Percentiles rank a stretch among this genome's conserved stretches.
phyloP scores from a whole-genome alignment of 163 green algal genomes.

The Scenedesmus sp. region DNA sequence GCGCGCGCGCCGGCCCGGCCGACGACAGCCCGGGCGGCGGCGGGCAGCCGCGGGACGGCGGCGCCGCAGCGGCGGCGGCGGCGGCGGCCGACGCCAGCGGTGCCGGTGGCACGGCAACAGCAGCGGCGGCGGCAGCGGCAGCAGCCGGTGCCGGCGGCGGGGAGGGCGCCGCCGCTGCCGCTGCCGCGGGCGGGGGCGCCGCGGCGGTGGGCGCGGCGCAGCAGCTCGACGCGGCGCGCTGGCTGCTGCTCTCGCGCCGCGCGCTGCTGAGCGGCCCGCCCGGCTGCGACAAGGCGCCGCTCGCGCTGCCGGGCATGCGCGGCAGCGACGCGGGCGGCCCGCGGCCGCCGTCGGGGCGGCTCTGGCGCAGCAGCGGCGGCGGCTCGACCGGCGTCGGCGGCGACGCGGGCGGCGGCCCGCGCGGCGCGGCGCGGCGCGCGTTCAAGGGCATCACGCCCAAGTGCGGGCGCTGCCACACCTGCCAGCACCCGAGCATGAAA shows the following conservation, averaged over 20 bases:
- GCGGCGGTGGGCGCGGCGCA: too few species aligned
- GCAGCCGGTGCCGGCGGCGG: background rate
- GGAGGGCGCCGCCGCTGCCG: background rate
- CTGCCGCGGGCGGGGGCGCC: too few species aligned
- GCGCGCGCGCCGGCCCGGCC: background rate
- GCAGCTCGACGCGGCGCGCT: conserved; percentile 22
- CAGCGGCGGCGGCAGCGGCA: conserved; percentile 2
- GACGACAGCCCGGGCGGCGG: conserved; percentile 1
- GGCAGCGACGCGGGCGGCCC: background rate
- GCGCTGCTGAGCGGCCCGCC: conserved; percentile 24
- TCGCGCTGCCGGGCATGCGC: background rate
- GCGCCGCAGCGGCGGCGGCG: background rate
- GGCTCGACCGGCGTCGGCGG: background rate
- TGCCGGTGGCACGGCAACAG: conserved; percentile 9
- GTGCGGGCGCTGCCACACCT: conserved; percentile 35
- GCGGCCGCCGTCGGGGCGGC: too few species aligned
- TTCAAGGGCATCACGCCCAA: conserved; percentile 23
- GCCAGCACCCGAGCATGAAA: conserved; percentile 41
- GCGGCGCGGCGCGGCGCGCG: conserved; percentile 8
- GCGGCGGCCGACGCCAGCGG: conserved; percentile 6
- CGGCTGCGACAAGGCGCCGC: background rate
- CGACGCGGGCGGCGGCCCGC: background rate
- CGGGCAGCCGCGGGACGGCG: background rate
- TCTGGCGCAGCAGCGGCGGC: background rate
- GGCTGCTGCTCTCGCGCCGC: conserved; percentile 31